Conservation (phyloP, 225 moss, liverwort and hornwort genomes). For the Anthoceros angustus region DNA sequence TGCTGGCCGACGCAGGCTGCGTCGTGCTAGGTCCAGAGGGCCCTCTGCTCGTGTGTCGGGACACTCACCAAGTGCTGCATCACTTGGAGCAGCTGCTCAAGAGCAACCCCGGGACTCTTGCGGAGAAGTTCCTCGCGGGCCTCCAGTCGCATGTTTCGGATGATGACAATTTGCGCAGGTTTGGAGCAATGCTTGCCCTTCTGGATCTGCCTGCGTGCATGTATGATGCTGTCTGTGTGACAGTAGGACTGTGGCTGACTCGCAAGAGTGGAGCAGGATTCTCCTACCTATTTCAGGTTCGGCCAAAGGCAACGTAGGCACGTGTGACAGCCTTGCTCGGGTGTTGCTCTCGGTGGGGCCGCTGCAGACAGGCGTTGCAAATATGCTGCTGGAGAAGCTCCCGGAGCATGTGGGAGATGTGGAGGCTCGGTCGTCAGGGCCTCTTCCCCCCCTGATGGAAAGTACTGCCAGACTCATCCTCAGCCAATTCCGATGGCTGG, state of each 20-base stretch:
- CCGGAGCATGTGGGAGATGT: conserved; percentile 54
- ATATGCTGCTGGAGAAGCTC: conserved; percentile 55
- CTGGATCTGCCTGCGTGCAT: neutral
- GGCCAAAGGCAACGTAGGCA: conserved; percentile 26
- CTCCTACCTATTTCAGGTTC: conserved; percentile 39
- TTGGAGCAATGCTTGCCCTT: neutral
- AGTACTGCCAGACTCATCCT: conserved; percentile 75
- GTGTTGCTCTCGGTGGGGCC: conserved; percentile 46
- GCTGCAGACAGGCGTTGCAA: conserved; percentile 50
- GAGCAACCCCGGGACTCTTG: conserved; percentile 24
- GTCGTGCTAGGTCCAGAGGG: conserved; percentile 8
- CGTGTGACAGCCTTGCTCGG: conserved; percentile 48
- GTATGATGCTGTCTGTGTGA: neutral
- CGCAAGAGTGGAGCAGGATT: conserved; percentile 23
- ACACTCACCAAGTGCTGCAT: conserved; percentile 39
- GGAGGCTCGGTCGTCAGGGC: conserved; percentile 25
- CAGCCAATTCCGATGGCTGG: conserved; percentile 87
- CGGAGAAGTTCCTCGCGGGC: conserved; percentile 42
- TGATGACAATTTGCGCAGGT: conserved; percentile 56
- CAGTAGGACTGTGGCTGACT: neutral
- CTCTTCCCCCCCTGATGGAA: conserved; percentile 59
- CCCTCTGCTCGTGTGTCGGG: conserved; percentile 11
- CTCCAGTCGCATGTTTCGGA: conserved; percentile 38
- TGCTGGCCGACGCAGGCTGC: conserved; percentile 15
- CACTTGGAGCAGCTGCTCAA: conserved; percentile 46